Evolutionary conservation across 306 rosid genomes (phyloP), one percentile per base, ranked within the genome.

Genomic region (Inga oerstediana): DNA sequence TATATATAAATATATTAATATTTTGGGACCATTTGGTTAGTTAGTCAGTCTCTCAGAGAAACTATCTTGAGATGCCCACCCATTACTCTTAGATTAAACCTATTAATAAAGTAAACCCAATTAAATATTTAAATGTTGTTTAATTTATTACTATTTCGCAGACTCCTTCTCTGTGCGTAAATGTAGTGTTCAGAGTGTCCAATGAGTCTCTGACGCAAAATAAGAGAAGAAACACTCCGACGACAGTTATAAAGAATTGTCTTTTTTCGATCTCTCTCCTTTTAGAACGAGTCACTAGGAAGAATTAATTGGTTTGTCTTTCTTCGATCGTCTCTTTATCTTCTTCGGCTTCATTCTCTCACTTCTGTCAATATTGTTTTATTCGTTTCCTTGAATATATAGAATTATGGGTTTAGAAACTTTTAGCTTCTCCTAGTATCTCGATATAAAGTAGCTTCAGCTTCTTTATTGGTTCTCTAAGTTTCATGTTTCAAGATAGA

Each of bases 11-110:
- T 37, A 37, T 37, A 10, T 37, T 10, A 10, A 44, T 52, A 52
- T 84, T 80, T 48, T 79, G 90, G 94, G 91, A 90, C 91, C 91
- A 90, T 88, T 86, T 58, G 51, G 79, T 81, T 70, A 35, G 34
- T 37, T 39, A 59, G 45, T 74, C 85, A 46, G 61, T 79, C 80
- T 64, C 75, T 56, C 64, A 49, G 19, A 74, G 67, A 74, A 39
- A 74, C 65, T 59, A 61, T 14, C 83, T 80, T 67, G 46, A 67
- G 72, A 67, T 35, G 45, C 72, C 20, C 72, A 67, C 45, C 72
- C 27, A 35, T 39, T 35, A 16, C 24, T 32, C 39, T 66, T 20
- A 56, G 64, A 56, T 56, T 56, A 17, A 56, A n/a, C 2, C 64
- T 56, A 56, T 7, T 56, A 8, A 6, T 56, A 20, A 56, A 27